phyloP scores from a whole-genome alignment of 768 basidiomycete species.

The Tricholoma bakamatsutake region DNA sequence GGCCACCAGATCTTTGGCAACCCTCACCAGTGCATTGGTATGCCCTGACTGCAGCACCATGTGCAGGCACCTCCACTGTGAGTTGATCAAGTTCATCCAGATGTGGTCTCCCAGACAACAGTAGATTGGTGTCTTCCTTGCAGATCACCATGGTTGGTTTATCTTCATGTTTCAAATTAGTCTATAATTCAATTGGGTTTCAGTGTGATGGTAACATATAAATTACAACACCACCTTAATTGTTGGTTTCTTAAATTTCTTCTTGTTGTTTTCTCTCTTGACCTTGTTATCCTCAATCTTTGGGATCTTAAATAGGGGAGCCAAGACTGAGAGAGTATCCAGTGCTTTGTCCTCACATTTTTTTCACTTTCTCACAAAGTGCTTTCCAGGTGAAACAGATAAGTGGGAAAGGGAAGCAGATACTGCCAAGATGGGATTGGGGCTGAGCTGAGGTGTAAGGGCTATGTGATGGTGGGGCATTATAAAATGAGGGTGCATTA shows the following conservation, averaged over 20 bases:
- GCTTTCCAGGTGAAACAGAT: neutral
- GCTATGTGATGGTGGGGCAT: neutral
- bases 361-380: neutral
- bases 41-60: neutral
- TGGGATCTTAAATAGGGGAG: neutral
- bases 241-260: neutral
- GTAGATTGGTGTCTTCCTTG: no score
- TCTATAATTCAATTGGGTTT: neutral
- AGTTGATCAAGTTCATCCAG: neutral
- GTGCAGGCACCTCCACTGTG: neutral
- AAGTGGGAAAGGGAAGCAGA: neutral
- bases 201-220: neutral
- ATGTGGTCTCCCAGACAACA: neutral
- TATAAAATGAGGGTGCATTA: neutral
- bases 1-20: neutral
- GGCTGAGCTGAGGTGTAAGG: neutral
- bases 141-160: no score
- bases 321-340: neutral
- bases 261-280: neutral
- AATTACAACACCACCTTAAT: no score
- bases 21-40: neutral
- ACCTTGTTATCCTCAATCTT: neutral
- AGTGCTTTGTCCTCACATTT: neutral
- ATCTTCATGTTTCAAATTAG: no score
- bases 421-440: neutral